Percentiles rank a stretch among this genome's conserved stretches.
These are phyloP conservation scores for Lophiotrema nucula DNA, from an alignment of 495 filamentous ascomycete genomes.

Conservation along the genomic window DNA sequence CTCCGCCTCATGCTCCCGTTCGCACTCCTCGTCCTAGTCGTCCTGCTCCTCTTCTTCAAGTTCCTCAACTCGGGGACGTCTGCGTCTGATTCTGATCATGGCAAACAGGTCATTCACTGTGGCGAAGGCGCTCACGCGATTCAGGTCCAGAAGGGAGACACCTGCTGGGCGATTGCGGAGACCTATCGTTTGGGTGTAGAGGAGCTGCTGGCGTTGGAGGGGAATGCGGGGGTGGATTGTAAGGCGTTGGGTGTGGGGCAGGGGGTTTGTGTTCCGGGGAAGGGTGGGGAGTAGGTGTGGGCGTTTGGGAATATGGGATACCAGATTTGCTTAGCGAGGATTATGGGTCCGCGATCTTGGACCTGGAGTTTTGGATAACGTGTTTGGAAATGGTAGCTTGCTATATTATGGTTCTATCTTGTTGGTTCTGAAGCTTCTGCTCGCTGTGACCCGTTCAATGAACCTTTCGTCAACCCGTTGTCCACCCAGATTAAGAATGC, in stretches of 20 bases:
- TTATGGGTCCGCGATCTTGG: too few species aligned
- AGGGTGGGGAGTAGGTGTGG: too few species aligned
- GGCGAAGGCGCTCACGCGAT: slow-evolving; percentile 9
- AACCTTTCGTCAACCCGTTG: too few species aligned
- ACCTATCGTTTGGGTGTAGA: slow-evolving; percentile 24
- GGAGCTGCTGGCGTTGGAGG: slow-evolving; percentile 15
- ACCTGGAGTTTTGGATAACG: too few species aligned
- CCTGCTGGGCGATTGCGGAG: slow-evolving; percentile 28
- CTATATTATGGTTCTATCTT: too few species aligned
- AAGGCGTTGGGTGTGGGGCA: slow-evolving; percentile 16
- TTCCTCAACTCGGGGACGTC: too few species aligned
- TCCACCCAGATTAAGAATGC: too few species aligned
- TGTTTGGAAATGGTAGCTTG: too few species aligned
- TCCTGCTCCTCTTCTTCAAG: slow-evolving; percentile 28
- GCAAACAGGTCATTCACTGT: slow-evolving; percentile 12
- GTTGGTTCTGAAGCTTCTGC: too few species aligned
- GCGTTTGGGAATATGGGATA: too few species aligned
- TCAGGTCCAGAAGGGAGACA: slow-evolving; percentile 23
- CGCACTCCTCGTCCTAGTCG: slow-evolving; percentile 31
- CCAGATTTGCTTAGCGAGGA: too few species aligned
- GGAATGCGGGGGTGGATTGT: slow-evolving; percentile 29
- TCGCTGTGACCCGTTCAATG: too few species aligned
- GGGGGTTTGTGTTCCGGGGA: slow-evolving; percentile 28
- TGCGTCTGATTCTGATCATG: neutral
- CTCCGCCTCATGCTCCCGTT: slow-evolving; percentile 32